phyloP scores from a whole-genome alignment of 768 basidiomycete genomes.

The Phallus indusiatus region DNA sequence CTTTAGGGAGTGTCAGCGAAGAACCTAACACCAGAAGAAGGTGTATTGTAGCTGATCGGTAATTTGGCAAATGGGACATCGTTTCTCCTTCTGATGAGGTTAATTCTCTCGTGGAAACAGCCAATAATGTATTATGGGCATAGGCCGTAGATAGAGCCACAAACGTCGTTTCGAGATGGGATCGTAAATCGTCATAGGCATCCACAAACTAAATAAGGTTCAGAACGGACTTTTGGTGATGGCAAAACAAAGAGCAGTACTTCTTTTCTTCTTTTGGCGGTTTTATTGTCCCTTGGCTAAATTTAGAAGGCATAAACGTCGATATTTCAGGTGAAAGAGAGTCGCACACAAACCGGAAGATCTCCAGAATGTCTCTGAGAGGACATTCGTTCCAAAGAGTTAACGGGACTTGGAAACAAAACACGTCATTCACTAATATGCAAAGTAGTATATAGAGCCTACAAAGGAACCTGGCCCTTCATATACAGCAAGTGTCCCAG shows the following conservation, averaged over 20 bases:
- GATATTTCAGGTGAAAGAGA: background rate
- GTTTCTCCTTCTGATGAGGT: background rate
- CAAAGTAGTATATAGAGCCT: slow-evolving; percentile 21
- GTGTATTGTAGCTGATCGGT: slow-evolving; percentile 30
- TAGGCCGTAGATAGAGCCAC: slow-evolving; percentile 61
- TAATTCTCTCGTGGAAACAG: background rate
- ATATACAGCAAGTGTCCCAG: slow-evolving; percentile 66
- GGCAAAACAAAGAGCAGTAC: slow-evolving; percentile 17
- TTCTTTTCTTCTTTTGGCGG: slow-evolving; percentile 51
- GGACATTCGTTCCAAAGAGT: background rate
- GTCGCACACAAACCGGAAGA: background rate
- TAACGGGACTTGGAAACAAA: slow-evolving; percentile 4
- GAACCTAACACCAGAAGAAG: slow-evolving; percentile 61
- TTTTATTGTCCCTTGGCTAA: slow-evolving; percentile 29
- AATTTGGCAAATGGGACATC: background rate
- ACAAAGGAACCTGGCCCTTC: slow-evolving; percentile 76
- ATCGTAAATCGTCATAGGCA: slow-evolving; percentile 61
- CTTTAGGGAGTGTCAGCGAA: slow-evolving; percentile 39
- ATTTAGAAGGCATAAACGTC: slow-evolving; percentile 18
- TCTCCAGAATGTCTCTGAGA: background rate
- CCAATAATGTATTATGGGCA: slow-evolving; percentile 22
- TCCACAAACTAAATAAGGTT: slow-evolving; percentile 23
- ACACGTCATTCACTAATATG: background rate
- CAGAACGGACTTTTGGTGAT: background rate
- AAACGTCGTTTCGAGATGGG: slow-evolving; percentile 69